These are phyloP conservation scores for Marasmius fiardii DNA, from an alignment of 1,284 basidiomycete genomes.

Conservation along the genomic window DNA sequence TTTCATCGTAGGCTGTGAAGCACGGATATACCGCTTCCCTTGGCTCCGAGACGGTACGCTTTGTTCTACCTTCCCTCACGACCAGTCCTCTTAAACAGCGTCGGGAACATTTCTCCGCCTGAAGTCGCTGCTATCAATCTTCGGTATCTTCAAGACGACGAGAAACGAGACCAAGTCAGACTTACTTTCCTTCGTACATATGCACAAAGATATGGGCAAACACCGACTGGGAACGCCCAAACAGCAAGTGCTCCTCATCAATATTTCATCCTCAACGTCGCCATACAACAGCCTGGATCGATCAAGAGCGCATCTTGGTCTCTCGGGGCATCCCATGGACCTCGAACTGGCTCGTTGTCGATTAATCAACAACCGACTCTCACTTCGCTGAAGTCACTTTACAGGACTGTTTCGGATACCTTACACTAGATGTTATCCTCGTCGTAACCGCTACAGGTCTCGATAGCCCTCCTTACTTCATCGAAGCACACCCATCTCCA, in stretches of 20 bases:
- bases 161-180: conserved; percentile 9
- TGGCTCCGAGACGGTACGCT: conserved; percentile 9
- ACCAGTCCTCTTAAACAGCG: conserved; percentile 5
- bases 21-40: conserved; percentile 6
- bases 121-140: conserved; percentile 12
- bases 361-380: not conserved
- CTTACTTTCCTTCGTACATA: conserved; percentile 11
- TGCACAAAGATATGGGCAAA: conserved; percentile 9
- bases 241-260: not conserved
- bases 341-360: conserved; percentile 7
- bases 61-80: not conserved
- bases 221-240: not conserved
- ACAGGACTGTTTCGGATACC: conserved; percentile 1
- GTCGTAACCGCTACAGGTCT: conserved; percentile 20
- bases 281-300: conserved; percentile 4
- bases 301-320: conserved; percentile 12
- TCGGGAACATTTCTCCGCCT: conserved; percentile 8
- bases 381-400: conserved; percentile 6
- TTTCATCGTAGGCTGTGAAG: too few species aligned
- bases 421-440: conserved; percentile 21
- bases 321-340: conserved; percentile 9
- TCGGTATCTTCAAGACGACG: conserved; percentile 11
- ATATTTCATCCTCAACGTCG: not conserved
- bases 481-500: conserved; percentile 17
- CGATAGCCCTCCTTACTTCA: conserved; percentile 26